These are phyloP conservation scores for Diaporthe australafricana DNA, from an alignment of 2,329 filamentous ascomycete genomes.

Conservation along the genomic window DNA sequence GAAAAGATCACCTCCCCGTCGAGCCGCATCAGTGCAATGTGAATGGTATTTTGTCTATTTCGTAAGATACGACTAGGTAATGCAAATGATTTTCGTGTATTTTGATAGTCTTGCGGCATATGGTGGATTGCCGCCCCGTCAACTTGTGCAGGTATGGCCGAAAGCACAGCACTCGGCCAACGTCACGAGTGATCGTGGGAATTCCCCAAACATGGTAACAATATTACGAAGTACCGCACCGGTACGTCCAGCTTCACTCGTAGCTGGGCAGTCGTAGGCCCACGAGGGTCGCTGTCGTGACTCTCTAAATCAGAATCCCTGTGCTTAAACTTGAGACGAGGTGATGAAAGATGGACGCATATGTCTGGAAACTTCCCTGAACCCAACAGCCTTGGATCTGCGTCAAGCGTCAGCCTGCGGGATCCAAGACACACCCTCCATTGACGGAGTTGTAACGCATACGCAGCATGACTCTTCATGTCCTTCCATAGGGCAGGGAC, in stretches of 20 bases:
- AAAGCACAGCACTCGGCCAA: neutral
- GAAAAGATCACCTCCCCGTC: neutral
- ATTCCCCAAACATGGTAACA: too few relatives aligned
- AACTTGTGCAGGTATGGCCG: neutral
- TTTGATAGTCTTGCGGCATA: too few relatives aligned
- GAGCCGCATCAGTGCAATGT: neutral
- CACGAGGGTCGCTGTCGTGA: neutral
- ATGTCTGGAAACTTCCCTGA: neutral
- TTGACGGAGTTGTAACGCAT: conserved; percentile 1
- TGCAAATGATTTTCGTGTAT: neutral
- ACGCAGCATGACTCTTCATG: neutral
- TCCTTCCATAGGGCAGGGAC: conserved; percentile 20
- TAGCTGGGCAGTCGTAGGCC: neutral
- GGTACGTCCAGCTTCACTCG: neutral
- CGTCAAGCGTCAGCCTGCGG: neutral
- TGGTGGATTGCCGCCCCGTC: neutral
- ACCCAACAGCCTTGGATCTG: neutral
- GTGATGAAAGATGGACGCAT: neutral
- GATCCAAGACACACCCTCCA: conserved; percentile 27
- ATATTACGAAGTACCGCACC: neutral
- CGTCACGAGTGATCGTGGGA: neutral
- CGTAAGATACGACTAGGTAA: too few relatives aligned
- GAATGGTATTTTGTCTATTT: too few relatives aligned
- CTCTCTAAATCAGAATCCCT: neutral
- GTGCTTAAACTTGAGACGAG: neutral